Evolutionary conservation across 352 stramenopile genomes (phyloP), one percentile per base, ranked within the genome.

Genomic region (Phytopythium chamaehyphon): DNA sequence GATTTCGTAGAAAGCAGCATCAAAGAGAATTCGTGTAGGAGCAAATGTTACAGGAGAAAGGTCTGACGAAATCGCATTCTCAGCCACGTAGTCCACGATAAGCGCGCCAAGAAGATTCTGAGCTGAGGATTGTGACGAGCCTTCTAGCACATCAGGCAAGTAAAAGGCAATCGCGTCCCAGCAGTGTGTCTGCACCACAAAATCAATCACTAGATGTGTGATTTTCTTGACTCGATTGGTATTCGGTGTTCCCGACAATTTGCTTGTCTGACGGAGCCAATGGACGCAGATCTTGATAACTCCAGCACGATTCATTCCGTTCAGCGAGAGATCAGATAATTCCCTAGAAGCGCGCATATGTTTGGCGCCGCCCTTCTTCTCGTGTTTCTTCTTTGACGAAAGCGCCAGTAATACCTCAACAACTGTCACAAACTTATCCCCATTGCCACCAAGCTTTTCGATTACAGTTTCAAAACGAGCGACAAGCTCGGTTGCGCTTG

Each of bases 1-100:
- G 42, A 95, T 92, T 42, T 95, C 84, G 61, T 92, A 95, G 54
- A 95, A 93, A 3, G 64, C 75, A 11, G 84, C 84, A 50, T 93
- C 84, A 37, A 64, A 62, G 52, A 93, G 55, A 46, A 86, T 81
- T 3, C 73, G 73, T 16, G 24, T 61, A 14, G 76, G 28, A 7
- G 28, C 28, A 12, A n/a, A 40, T 23, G n/a, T 40, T 15, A 6
- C 24, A 2, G 18, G 10, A 1, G 45, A 40, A 3, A 12, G 18
- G 26, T 9, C 24, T 2, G 18, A 11, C 1, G 45, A 40, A 12
- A 6, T 8, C 8, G 9, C 31, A 2, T 55, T 46, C 0, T 43
- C 48, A 2, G 37, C 31, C 21, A 48, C 46, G 10, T 62, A 47
- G 56, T 80, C 66, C 18, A 18, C 23, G 16, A 88, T 54, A 37